Evolutionary conservation across 345 rosid species (phyloP).

Genomic region (Cardiospermum halicacabum): DNA sequence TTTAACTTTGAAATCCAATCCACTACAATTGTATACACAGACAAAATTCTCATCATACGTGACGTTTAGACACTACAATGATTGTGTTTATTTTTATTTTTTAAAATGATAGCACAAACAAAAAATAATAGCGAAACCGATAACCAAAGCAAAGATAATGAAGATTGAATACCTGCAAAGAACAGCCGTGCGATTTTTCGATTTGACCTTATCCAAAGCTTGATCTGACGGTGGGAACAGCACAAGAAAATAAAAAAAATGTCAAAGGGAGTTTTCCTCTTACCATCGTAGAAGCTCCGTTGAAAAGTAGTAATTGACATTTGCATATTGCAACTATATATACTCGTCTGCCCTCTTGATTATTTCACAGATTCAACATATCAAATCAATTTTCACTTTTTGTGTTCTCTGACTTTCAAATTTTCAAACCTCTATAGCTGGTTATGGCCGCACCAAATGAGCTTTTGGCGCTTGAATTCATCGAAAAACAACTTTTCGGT

Average conservation of each 20-base stretch:
- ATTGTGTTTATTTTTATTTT: background rate
- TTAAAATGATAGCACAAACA: background rate
- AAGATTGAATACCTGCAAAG: background rate
- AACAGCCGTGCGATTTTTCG: background rate
- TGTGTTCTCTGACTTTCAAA: background rate
- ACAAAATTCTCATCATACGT: background rate
- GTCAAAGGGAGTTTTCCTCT: constrained; percentile 13
- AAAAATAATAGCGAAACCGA: background rate
- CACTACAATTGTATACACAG: background rate
- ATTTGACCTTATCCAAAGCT: constrained; percentile 6
- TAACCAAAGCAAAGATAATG: background rate
- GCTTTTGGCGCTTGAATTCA: constrained; percentile 39
- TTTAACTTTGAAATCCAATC: background rate
- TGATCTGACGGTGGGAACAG: background rate
- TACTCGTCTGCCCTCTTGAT: background rate
- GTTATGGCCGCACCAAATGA: constrained; percentile 36
- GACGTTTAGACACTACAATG: background rate
- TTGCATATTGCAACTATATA: background rate
- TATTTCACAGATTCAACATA: constrained; percentile 1
- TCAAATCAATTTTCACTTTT: constrained; percentile 1
- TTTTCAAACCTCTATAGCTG: background rate
- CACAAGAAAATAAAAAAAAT: background rate
- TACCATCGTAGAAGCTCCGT: constrained; percentile 17
- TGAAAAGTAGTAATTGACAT: constrained; percentile 16
- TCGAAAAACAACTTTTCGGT: constrained; percentile 50